phyloP scores from a whole-genome alignment of 2,329 filamentous ascomycete genomes.

The Helotiales sp. region DNA sequence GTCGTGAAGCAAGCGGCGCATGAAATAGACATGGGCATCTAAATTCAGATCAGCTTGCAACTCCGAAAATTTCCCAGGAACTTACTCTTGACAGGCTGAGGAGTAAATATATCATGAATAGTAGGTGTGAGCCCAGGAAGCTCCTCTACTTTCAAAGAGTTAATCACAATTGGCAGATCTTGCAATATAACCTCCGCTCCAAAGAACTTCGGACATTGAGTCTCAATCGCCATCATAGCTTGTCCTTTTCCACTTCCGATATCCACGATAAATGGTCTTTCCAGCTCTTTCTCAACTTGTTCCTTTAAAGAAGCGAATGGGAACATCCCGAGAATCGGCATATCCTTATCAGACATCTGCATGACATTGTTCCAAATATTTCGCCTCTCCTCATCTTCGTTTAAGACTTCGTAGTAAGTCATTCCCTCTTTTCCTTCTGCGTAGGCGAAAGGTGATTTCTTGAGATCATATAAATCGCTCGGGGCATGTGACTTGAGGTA shows the following conservation, averaged over 20 bases:
- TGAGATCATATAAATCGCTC: constrained; percentile 18
- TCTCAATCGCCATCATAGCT: constrained; percentile 32
- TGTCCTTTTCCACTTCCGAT: constrained; percentile 20
- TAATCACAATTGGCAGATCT: constrained; percentile 33
- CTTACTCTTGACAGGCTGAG: constrained; percentile 39
- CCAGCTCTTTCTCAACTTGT: constrained; percentile 26
- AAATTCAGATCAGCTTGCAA: background rate
- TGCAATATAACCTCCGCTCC: constrained; percentile 24
- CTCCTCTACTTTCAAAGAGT: constrained; percentile 1
- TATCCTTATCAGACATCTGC: background rate
- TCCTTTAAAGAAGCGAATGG: constrained; percentile 15
- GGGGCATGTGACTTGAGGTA: constrained; percentile 16
- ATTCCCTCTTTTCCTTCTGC: constrained; percentile 16
- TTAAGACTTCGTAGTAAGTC: constrained; percentile 19
- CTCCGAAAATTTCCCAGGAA: background rate
- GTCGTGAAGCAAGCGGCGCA: background rate
- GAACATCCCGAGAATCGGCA: constrained; percentile 20
- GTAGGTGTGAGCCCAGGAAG: constrained; percentile 33
- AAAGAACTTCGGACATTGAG: constrained; percentile 16
- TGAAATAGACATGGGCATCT: background rate
- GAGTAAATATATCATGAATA: constrained; percentile 40
- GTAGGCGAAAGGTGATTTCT: constrained; percentile 19
- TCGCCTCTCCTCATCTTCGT: background rate
- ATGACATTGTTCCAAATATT: constrained; percentile 1
- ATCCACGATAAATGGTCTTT: constrained; percentile 25